Base-by-base conservation (phyloP, 768 basidiomycete species). In the Melanogaster broomeanus region DNA sequence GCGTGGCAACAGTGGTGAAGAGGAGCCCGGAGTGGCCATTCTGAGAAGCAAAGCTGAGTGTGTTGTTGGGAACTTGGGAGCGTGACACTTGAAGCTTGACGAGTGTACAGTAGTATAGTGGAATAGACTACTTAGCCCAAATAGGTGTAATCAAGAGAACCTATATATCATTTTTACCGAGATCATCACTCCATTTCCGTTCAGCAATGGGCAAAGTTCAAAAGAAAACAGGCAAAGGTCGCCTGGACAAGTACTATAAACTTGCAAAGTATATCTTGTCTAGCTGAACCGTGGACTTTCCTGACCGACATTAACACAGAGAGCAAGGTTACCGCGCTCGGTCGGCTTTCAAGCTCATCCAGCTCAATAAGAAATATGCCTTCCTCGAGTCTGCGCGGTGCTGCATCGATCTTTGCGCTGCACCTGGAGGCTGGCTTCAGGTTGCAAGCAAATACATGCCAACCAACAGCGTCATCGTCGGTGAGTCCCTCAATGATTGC, bases 271-370 rank as follows among this genome's bases (percentile, higher is more conserved):
- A 62, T 37, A 42, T 50, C 10, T 55, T 28, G 37, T 18, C 16
- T 34, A 19, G 53, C 53, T 48, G 33, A 44, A 34, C 55, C 12
- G 28, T 25, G 25, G 34, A 53, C 21, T 11, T 35, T 12, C 31
- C 19, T 57, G 24, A 60, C 55, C 51, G 30, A 54, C 45, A 51
- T 41, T 44, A 33, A 57, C 49, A 39, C 66, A 98, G 95, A 72
- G 96, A 98, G 76, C 97, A 99, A 77, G 97, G 97, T 55, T 99
- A 95, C 69, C 90, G 97, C 56, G 97, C 97, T 61, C 97, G 97
- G 78, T 99, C 97, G 15, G 97, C 97, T 2, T 96, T 96, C 86
- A 99, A 99, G 73, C 82, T 99, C 52, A 93, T 99, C 52, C 97
- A 99, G 71, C 76, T 99, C 55, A 98, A 99, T 79, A 94, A 96